Evolutionary conservation across 75 land plant genomes (phyloP).

Genomic region (Isoetes taiwanensis): DNA sequence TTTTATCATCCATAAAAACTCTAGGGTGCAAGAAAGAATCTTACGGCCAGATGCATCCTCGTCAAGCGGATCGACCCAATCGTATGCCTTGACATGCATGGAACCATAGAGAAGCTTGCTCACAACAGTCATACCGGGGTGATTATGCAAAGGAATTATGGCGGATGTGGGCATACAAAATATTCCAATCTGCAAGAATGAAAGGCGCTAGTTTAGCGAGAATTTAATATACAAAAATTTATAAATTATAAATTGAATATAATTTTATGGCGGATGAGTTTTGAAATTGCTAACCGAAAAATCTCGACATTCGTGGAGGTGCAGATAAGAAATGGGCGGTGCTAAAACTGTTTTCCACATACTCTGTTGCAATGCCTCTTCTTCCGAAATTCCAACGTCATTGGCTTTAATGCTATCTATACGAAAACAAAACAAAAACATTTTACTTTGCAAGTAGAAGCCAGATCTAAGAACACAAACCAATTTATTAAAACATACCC

Average conservation of each 20-base stretch:
- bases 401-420: slow-evolving; percentile 37
- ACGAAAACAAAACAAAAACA: background rate
- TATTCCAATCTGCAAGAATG: slow-evolving; percentile 31
- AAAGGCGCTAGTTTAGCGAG: background rate
- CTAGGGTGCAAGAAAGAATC: no score
- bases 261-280: background rate
- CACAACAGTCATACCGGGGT: slow-evolving; percentile 64
- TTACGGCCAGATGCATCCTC: background rate
- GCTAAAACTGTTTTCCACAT: background rate
- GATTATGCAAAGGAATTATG: slow-evolving; percentile 60
- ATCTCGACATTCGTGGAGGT: slow-evolving; percentile 12
- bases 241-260: no score
- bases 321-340: slow-evolving; percentile 7
- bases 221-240: background rate
- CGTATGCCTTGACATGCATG: slow-evolving; percentile 58
- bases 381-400: slow-evolving; percentile 34
- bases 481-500: slow-evolving; percentile 13
- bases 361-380: slow-evolving; percentile 18
- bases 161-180: slow-evolving; percentile 43
- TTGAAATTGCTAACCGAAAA: slow-evolving; percentile 9
- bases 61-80: slow-evolving; percentile 34
- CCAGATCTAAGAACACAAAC: no score
- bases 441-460: no score
- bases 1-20: no score
- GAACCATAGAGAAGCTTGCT: slow-evolving; percentile 48